A percentile compares a stretch with the other conserved stretches of the same genome.
phyloP scores from a whole-genome alignment of 225 moss, liverwort and hornwort species.

The Asterella californica region DNA sequence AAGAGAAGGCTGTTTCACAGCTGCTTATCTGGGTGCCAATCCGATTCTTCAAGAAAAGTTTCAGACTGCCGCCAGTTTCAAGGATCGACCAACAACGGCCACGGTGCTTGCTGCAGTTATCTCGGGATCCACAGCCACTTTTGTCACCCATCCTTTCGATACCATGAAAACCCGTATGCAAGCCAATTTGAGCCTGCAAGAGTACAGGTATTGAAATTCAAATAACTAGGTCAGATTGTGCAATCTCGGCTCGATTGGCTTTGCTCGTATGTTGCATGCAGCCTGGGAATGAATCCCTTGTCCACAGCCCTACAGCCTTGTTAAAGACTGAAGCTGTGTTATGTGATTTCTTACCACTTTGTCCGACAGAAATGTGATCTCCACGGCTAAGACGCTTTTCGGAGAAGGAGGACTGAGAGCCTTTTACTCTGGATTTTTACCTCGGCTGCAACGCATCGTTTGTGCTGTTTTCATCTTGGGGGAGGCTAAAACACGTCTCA shows the following conservation, averaged over 20 bases:
- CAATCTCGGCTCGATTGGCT: not conserved
- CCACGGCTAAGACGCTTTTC: constrained; percentile 32
- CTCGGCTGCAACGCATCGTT: constrained; percentile 52
- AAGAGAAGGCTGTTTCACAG: constrained; percentile 56
- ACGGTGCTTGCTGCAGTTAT: constrained; percentile 48
- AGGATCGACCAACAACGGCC: constrained; percentile 34
- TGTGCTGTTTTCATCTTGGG: constrained; percentile 59
- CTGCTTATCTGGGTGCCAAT: constrained; percentile 46
- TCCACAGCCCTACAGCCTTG: not conserved
- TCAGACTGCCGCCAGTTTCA: constrained; percentile 12
- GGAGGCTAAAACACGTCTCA: constrained; percentile 50
- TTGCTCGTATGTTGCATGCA: not conserved
- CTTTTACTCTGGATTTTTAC: constrained; percentile 53
- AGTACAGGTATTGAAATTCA: constrained; percentile 39
- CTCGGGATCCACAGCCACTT: constrained; percentile 41
- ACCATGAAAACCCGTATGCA: constrained; percentile 72
- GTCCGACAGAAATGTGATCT: constrained; percentile 31
- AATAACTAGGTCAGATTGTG: not conserved
- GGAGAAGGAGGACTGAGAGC: constrained; percentile 43
- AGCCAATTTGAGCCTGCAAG: constrained; percentile 46
- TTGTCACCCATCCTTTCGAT: constrained; percentile 62
- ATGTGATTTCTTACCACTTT: not conserved
- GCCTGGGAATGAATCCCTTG: not conserved
- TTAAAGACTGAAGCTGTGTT: not conserved
- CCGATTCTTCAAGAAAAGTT: constrained; percentile 44